These are phyloP conservation scores for Penicillium hesseltinei DNA, from an alignment of 2,329 filamentous ascomycete genomes.

Conservation along the genomic window DNA sequence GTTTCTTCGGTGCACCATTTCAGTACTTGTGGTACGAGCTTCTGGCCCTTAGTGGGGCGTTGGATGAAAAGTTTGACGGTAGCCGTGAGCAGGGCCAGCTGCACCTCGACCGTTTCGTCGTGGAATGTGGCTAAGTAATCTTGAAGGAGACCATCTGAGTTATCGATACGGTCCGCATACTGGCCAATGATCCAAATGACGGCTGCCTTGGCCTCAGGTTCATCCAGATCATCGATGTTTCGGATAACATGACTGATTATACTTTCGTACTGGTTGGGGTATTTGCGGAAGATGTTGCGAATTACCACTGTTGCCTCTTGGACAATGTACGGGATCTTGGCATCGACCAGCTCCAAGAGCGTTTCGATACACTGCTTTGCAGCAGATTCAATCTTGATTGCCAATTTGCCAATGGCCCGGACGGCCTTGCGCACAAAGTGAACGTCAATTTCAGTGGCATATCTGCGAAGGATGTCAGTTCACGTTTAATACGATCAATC, in stretches of 20 bases:
- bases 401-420: conserved; percentile 92
- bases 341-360: conserved; percentile 86
- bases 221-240: conserved; percentile 92
- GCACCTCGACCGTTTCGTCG: conserved; percentile 93
- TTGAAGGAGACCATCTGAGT: conserved; percentile 87
- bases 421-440: conserved; percentile 98
- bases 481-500: background rate
- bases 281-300: conserved; percentile 98
- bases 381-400: conserved; percentile 97
- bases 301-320: conserved; percentile 99
- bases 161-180: conserved; percentile 96
- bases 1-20: conserved; percentile 99
- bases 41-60: conserved; percentile 87
- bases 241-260: conserved; percentile 96
- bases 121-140: conserved; percentile 93
- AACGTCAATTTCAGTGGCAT: conserved; percentile 97
- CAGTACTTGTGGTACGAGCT: conserved; percentile 87
- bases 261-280: conserved; percentile 96
- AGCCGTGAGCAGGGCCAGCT: conserved; percentile 88
- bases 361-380: conserved; percentile 89
- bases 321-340: conserved; percentile 98
- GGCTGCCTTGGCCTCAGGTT: conserved; percentile 95
- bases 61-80: conserved; percentile 99
- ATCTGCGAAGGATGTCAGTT: conserved; percentile 41
- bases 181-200: conserved; percentile 99